phyloP scores from a whole-genome alignment of 108 stramenopile species.

The Skeletonema grethae region DNA sequence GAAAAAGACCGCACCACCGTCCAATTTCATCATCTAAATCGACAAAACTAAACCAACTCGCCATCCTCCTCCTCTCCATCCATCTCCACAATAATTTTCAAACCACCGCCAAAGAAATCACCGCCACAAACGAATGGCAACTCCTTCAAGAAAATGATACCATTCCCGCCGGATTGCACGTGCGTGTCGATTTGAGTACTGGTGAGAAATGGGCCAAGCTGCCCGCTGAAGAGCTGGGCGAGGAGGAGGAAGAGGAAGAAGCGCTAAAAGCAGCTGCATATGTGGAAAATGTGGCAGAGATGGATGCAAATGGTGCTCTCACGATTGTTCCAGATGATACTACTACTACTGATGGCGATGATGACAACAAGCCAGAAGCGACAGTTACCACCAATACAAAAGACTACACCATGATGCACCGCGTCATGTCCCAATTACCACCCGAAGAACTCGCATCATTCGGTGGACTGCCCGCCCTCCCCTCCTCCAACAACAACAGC shows the following conservation, averaged over 20 bases:
- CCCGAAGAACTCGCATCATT: conserved; percentile 74
- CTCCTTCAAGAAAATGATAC: conserved; percentile 74
- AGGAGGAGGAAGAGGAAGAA: conserved; percentile 19
- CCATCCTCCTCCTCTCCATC: neutral
- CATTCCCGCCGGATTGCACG: conserved; percentile 79
- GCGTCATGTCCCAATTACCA: conserved; percentile 74
- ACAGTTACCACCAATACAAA: conserved; percentile 7
- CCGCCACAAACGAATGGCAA: conserved; percentile 73
- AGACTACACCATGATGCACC: conserved; percentile 87
- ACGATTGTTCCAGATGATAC: conserved; percentile 9
- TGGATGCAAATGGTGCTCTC: conserved; percentile 9
- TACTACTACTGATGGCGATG: conserved; percentile 1
- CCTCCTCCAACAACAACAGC: neutral
- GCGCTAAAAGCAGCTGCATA: neutral
- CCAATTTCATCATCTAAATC: no score
- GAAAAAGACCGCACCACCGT: no score
- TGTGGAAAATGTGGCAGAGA: conserved; percentile 19
- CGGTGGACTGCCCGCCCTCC: conserved; percentile 60
- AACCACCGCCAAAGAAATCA: conserved; percentile 62
- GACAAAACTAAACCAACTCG: no score
- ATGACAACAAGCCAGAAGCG: neutral
- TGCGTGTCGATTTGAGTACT: conserved; percentile 78
- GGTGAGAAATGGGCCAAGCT: conserved; percentile 87
- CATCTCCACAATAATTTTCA: neutral
- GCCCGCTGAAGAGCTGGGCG: conserved; percentile 31